phyloP scores from a whole-genome alignment of 2,329 filamentous ascomycete genomes.

The Colletotrichum endophyticum region DNA sequence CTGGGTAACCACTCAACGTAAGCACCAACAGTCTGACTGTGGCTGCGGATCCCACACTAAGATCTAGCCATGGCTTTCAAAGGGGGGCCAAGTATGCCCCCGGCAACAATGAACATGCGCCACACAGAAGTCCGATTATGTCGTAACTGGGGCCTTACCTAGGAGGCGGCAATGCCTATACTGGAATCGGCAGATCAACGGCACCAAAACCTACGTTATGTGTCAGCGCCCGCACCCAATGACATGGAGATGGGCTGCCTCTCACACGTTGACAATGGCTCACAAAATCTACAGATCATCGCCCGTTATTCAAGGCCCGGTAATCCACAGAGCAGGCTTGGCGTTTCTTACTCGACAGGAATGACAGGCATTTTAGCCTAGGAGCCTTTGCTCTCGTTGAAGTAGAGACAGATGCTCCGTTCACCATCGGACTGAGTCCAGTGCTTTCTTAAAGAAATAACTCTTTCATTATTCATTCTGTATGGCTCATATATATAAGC shows the following conservation, averaged over 20 bases:
- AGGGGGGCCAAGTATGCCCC: not conserved
- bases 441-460: not conserved
- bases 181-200: not conserved
- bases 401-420: not conserved
- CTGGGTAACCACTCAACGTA: not conserved
- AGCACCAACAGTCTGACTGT: not conserved
- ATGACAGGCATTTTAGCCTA: not conserved
- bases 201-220: not conserved
- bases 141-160: not conserved
- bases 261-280: not conserved
- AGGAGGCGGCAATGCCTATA: not conserved
- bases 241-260: not conserved
- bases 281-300: not conserved
- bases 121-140: not conserved
- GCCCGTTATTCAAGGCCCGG: not conserved
- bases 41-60: not conserved
- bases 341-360: not conserved
- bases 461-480: not conserved
- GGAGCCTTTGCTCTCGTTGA: not conserved
- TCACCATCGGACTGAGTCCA: not conserved
- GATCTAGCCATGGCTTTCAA: not conserved
- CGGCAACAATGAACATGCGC: not conserved
- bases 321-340: not conserved
- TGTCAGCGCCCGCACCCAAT: not conserved
- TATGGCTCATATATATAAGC: not conserved